phyloP scores from a whole-genome alignment of 1,284 basidiomycete species.

The Rugosomyces carneus region DNA sequence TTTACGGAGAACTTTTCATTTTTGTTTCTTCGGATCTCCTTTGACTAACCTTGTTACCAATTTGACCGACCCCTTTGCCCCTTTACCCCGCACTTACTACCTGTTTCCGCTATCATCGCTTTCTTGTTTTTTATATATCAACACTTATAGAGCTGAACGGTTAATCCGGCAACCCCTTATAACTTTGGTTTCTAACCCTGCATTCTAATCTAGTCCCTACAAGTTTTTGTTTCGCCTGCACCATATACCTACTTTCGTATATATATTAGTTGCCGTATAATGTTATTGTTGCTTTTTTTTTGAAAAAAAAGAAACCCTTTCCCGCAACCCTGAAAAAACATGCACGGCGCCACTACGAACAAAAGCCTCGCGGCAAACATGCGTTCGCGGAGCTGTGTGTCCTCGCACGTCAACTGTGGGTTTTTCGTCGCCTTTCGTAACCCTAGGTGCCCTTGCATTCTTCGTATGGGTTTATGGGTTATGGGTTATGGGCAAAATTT shows the following conservation, averaged over 20 bases:
- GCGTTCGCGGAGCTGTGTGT: slow-evolving; percentile 2
- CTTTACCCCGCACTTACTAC: not conserved
- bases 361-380: slow-evolving; percentile 15
- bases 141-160: slow-evolving; percentile 17
- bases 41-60: too few relatives aligned
- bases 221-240: slow-evolving; percentile 13
- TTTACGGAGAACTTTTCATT: slow-evolving; percentile 15
- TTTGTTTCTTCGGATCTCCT: slow-evolving; percentile 14
- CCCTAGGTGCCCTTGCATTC: not conserved
- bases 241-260: slow-evolving; percentile 12
- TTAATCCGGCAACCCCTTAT: slow-evolving; percentile 10
- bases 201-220: slow-evolving; percentile 1
- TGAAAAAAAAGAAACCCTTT: not conserved
- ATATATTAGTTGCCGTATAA: slow-evolving; percentile 15
- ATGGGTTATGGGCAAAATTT: not conserved
- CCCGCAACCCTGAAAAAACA: not conserved
- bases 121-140: slow-evolving; percentile 11
- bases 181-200: slow-evolving; percentile 16
- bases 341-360: not conserved
- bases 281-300: slow-evolving; percentile 11
- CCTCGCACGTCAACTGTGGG: not conserved
- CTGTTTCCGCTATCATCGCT: slow-evolving; percentile 13
- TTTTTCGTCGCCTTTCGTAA: not conserved
- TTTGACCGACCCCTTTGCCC: too few relatives aligned
- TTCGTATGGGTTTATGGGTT: not conserved